Conservation (phyloP, 257 asterid genomes). For the Salvia miltiorrhiza region DNA sequence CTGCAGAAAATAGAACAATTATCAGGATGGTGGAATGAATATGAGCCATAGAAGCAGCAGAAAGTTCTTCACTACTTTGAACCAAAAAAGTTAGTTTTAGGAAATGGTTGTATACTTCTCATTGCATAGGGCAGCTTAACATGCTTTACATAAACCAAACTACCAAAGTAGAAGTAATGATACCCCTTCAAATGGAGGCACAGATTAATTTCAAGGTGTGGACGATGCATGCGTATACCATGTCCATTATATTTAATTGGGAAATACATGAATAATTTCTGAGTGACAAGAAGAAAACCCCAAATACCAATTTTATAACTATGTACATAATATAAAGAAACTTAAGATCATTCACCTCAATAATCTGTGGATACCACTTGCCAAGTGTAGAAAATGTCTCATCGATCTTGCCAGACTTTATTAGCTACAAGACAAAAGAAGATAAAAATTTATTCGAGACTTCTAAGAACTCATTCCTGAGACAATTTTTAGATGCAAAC, state of each 20-base stretch:
- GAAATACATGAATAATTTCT: neutral
- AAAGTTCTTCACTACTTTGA: neutral
- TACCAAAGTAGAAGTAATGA: neutral
- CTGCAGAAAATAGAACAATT: slow-evolving; percentile 40
- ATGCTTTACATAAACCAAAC: neutral
- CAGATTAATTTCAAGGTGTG: neutral
- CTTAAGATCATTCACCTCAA: slow-evolving; percentile 53
- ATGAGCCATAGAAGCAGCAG: slow-evolving; percentile 12
- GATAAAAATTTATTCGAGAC: slow-evolving; percentile 3
- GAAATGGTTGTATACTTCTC: neutral
- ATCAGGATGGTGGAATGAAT: slow-evolving; percentile 15
- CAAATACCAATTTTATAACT: neutral
- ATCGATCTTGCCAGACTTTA: slow-evolving; percentile 74
- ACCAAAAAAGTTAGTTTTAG: neutral
- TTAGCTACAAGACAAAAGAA: slow-evolving; percentile 49
- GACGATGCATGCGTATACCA: neutral
- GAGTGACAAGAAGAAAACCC: neutral
- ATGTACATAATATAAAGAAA: neutral
- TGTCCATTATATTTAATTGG: neutral
- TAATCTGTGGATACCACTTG: slow-evolving; percentile 70
- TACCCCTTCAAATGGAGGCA: neutral
- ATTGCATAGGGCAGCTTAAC: neutral
- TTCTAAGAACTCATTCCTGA: neutral
- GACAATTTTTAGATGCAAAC: neutral
- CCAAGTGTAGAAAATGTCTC: slow-evolving; percentile 59